A percentile compares a stretch with the other conserved stretches of the same genome.
These are phyloP conservation scores for Mycena alexandri DNA, from an alignment of 768 basidiomycete species.

Conservation along the genomic window DNA sequence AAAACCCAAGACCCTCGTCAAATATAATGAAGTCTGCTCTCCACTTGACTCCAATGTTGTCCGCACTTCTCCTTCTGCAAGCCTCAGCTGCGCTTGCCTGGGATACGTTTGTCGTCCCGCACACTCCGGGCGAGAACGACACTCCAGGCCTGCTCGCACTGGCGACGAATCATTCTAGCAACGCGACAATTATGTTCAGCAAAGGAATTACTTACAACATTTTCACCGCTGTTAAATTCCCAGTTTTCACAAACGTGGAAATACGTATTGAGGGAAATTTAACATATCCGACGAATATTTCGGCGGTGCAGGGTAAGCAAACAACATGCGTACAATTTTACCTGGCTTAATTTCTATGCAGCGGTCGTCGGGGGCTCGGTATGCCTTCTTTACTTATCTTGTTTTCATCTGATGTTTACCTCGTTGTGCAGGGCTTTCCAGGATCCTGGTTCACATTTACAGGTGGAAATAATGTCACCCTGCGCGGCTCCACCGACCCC, in stretches of 20 bases:
- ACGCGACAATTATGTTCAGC: conserved; percentile 69
- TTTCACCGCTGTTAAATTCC: conserved; percentile 70
- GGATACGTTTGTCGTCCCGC: conserved; percentile 66
- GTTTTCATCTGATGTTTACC: conserved; percentile 31
- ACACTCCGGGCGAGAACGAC: conserved; percentile 62
- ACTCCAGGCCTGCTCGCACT: conserved; percentile 61
- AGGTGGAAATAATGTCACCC: conserved; percentile 69
- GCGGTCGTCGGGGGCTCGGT: conserved; percentile 61
- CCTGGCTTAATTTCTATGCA: conserved; percentile 33
- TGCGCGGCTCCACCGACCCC: conserved; percentile 66
- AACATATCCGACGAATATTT: conserved; percentile 65
- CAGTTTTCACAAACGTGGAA: conserved; percentile 67
- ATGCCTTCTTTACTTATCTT: background rate
- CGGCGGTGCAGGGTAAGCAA: conserved; percentile 60
- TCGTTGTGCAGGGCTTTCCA: conserved; percentile 52
- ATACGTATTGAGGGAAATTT: conserved; percentile 69
- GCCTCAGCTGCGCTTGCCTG: conserved; percentile 49
- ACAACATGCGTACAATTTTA: background rate
- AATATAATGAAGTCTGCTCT: background rate
- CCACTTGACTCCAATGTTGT: conserved; percentile 23
- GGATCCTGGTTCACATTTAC: conserved; percentile 66
- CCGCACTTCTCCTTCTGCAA: conserved; percentile 41
- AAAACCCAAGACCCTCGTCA: conserved; percentile 11
- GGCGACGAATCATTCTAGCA: conserved; percentile 53
- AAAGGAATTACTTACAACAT: conserved; percentile 72